Conservation (phyloP, 73 alveolate genomes). For the Durusdinium trenchii region DNA sequence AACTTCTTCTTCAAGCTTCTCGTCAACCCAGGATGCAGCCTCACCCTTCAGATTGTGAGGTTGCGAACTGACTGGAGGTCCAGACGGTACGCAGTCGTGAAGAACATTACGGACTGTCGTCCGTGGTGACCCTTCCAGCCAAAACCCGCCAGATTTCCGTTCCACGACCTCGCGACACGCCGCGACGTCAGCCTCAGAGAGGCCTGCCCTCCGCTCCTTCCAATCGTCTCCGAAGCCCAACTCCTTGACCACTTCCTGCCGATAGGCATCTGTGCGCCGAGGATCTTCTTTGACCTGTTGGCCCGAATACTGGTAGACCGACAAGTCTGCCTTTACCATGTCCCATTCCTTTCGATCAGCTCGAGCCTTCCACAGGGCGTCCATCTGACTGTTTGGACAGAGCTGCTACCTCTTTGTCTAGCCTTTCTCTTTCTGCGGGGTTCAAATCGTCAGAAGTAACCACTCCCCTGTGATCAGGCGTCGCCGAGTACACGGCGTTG, state of each 20-base stretch:
- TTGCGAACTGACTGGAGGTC: background rate
- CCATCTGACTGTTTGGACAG: background rate
- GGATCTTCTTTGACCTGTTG: background rate
- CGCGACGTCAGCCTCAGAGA: background rate
- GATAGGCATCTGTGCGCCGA: background rate
- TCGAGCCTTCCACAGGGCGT: background rate
- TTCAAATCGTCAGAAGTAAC: background rate
- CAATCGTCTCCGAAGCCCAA: background rate
- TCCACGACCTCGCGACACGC: background rate
- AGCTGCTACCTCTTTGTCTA: background rate
- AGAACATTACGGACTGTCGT: background rate
- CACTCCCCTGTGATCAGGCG: no score
- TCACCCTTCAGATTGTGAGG: constrained; percentile 2
- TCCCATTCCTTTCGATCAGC: background rate
- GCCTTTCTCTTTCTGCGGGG: background rate
- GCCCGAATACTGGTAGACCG: background rate
- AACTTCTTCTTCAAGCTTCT: background rate
- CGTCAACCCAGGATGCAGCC: constrained; percentile 1
- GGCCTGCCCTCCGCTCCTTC: background rate
- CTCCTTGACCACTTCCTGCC: background rate
- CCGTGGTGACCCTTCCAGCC: constrained; percentile 15
- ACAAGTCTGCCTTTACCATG: background rate
- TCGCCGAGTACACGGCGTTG: no score
- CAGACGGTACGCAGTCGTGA: constrained; percentile 20
- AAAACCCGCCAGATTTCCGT: constrained; percentile 16